These are phyloP conservation scores for Pelargonium citronellum DNA, from an alignment of 441 rosid genomes.

Conservation along the genomic window DNA sequence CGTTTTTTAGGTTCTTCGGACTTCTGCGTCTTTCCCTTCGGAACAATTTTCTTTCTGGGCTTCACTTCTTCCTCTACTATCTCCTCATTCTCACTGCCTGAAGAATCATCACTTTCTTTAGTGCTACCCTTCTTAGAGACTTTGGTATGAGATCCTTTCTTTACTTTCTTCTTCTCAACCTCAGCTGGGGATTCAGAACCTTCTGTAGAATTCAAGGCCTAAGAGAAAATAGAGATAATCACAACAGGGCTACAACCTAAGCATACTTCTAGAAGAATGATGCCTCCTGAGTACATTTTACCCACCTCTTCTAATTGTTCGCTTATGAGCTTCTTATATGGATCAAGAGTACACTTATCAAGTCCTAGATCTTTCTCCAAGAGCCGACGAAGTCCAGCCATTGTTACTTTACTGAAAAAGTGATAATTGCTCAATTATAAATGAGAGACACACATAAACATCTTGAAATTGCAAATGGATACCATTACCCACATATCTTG, in stretches of 20 bases:
- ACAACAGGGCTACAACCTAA: slow-evolving; percentile 16
- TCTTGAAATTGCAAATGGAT: not conserved
- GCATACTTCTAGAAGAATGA: slow-evolving; percentile 14
- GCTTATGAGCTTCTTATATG: slow-evolving; percentile 57
- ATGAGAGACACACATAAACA: not conserved
- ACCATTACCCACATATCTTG: slow-evolving; percentile 1
- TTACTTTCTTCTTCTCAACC: slow-evolving; percentile 36
- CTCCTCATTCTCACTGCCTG: slow-evolving; percentile 35
- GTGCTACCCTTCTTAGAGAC: slow-evolving; percentile 3
- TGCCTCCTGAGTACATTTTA: slow-evolving; percentile 19
- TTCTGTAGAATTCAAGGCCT: slow-evolving; percentile 50
- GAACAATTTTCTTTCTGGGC: slow-evolving; percentile 42
- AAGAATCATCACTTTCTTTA: slow-evolving; percentile 23
- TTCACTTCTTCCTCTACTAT: slow-evolving; percentile 40
- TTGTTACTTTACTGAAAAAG: slow-evolving; percentile 50
- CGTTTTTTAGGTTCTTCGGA: slow-evolving; percentile 49
- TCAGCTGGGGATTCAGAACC: slow-evolving; percentile 35
- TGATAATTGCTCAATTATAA: slow-evolving; percentile 13
- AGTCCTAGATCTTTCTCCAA: slow-evolving; percentile 78
- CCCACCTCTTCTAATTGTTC: slow-evolving; percentile 60
- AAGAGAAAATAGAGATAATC: slow-evolving; percentile 22
- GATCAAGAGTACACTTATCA: slow-evolving; percentile 56
- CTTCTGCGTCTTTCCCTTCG: slow-evolving; percentile 39
- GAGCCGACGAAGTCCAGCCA: slow-evolving; percentile 76
- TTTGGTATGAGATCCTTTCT: slow-evolving; percentile 31